Percentiles rank a stretch among this genome's conserved stretches.
Conservation (phyloP, 2,329 filamentous ascomycete genomes). For the Mycosphaerelloides madeirae region DNA sequence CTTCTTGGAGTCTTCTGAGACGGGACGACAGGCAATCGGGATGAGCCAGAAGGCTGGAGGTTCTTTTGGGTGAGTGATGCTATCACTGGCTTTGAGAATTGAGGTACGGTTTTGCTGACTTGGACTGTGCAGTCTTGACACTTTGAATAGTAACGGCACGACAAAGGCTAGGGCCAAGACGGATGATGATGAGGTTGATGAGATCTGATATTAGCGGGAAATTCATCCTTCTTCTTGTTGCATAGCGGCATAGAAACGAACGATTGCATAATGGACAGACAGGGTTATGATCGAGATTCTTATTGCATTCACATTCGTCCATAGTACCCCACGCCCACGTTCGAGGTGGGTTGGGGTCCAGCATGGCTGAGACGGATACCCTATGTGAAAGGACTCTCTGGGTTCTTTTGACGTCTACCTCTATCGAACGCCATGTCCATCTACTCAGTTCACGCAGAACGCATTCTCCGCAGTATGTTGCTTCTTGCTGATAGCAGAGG, state of each 20-base stretch:
- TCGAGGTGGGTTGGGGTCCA: too few relatives aligned
- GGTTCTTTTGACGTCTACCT: too few relatives aligned
- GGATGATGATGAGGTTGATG: constrained; percentile 33
- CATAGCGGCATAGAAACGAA: not conserved
- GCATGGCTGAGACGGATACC: too few relatives aligned
- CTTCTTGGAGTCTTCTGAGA: constrained; percentile 83
- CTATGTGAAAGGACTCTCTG: too few relatives aligned
- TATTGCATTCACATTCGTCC: too few relatives aligned
- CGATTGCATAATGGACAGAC: too few relatives aligned
- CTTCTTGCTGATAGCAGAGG: too few relatives aligned
- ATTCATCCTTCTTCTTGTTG: not conserved
- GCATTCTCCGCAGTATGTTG: too few relatives aligned
- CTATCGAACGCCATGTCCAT: too few relatives aligned
- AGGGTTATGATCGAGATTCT: too few relatives aligned
- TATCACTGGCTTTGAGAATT: not conserved
- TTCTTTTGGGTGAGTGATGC: constrained; percentile 31
- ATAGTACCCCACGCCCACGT: too few relatives aligned
- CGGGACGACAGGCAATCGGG: constrained; percentile 74
- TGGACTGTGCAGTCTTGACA: constrained; percentile 32
- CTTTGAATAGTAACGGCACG: constrained; percentile 41
- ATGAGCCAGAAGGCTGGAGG: constrained; percentile 59
- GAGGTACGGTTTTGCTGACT: not conserved
- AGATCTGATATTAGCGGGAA: constrained; percentile 25
- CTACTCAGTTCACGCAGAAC: too few relatives aligned
- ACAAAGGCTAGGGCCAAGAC: constrained; percentile 29